A percentile compares a stretch with the other conserved stretches of the same genome.
Evolutionary conservation across 441 rosid genomes (phyloP).

Genomic region (Corymbia calophylla): DNA sequence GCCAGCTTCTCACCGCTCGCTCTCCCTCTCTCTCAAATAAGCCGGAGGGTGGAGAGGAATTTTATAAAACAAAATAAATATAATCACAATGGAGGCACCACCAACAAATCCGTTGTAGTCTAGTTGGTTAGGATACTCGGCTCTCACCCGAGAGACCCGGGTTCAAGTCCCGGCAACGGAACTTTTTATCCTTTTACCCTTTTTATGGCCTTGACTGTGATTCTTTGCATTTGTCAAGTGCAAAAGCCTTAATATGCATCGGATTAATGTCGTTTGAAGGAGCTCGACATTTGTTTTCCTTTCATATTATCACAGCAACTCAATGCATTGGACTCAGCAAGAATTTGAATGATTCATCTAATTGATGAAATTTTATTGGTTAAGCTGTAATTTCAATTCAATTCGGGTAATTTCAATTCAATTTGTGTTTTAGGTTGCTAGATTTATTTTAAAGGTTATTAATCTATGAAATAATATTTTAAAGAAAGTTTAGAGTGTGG

Average conservation of each 20-base stretch:
- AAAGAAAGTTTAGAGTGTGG: background rate
- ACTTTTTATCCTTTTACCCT: background rate
- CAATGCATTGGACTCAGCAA: background rate
- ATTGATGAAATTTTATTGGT: background rate
- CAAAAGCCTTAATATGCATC: background rate
- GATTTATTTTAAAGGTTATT: background rate
- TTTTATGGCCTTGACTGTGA: background rate
- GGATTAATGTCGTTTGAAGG: background rate
- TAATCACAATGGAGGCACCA: rapidly evolving
- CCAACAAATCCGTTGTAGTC: background rate
- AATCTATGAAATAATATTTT: background rate
- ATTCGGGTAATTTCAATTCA: background rate
- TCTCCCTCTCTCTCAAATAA: background rate
- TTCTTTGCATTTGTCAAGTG: background rate
- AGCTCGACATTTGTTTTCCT: background rate
- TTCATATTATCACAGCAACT: too few relatives aligned
- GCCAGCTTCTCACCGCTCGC: background rate
- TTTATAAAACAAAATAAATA: rapidly evolving
- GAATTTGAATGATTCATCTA: background rate
- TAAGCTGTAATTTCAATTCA: background rate
- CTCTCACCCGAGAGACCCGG: constrained; percentile 16
- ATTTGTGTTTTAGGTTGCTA: background rate
- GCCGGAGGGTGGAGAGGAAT: background rate
- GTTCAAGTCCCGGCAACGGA: constrained; percentile 5
- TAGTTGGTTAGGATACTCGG: constrained; percentile 12